Evolutionary conservation across 1,139 yeast genomes (phyloP).

Genomic region (Debaryomyces fabryi): DNA sequence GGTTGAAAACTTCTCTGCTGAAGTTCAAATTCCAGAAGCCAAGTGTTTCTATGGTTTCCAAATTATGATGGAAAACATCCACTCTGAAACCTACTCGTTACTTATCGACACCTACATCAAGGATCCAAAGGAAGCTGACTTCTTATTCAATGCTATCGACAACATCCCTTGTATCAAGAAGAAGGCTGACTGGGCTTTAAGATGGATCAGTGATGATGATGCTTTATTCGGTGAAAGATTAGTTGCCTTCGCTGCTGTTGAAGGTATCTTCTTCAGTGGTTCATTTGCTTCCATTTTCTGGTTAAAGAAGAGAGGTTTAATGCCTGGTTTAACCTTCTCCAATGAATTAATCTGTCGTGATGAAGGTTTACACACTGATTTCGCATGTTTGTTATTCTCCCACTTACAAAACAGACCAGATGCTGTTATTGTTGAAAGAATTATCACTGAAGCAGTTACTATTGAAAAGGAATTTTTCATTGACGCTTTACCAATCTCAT

Average conservation of each 20-base stretch:
- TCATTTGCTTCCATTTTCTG: conserved; percentile 98
- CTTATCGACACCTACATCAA: conserved; percentile 93
- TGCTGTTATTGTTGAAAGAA: conserved; percentile 72
- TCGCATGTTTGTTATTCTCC: conserved; percentile 92
- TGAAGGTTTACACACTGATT: conserved; percentile 98
- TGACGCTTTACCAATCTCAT: conserved; percentile 88
- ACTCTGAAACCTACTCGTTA: conserved; percentile 94
- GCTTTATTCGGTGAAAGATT: conserved; percentile 93
- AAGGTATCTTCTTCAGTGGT: conserved; percentile 97
- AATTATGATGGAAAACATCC: conserved; percentile 99
- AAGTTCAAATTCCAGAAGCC: conserved; percentile 97
- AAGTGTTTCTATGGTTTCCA: conserved; percentile 99
- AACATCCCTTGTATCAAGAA: conserved; percentile 91
- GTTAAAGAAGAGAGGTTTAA: conserved; percentile 95
- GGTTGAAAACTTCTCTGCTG: conserved; percentile 95
- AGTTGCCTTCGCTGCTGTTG: conserved; percentile 98
- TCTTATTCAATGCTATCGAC: conserved; percentile 90
- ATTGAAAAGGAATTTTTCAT: conserved; percentile 94
- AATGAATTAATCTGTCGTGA: conserved; percentile 97
- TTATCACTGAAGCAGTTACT: conserved; percentile 91
- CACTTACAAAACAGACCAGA: conserved; percentile 91
- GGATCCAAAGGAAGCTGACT: conserved; percentile 90
- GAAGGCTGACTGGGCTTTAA: conserved; percentile 97
- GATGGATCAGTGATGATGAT: conserved; percentile 89
- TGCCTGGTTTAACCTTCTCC: conserved; percentile 98